These are phyloP conservation scores for Ogataea chonburiensis DNA, from an alignment of 805 yeast species.

Conservation along the genomic window DNA sequence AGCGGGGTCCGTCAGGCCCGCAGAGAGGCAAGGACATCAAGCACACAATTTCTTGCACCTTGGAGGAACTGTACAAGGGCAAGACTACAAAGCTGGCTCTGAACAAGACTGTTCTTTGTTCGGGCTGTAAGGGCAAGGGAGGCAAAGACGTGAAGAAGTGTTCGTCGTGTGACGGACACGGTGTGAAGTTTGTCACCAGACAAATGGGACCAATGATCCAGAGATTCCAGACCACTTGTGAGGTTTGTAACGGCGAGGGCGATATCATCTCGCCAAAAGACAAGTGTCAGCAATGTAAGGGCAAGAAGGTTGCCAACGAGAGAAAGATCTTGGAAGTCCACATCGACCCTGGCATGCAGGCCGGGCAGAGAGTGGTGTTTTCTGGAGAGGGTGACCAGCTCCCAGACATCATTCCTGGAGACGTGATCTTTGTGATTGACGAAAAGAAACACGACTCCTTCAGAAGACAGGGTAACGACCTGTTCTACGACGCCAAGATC, in stretches of 20 bases:
- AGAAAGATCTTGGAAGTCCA: conserved; percentile 93
- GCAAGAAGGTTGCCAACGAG: conserved; percentile 83
- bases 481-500: conserved; percentile 79
- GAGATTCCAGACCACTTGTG: conserved; percentile 94
- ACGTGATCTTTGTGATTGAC: conserved; percentile 86
- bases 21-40: conserved; percentile 87
- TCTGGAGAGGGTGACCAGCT: conserved; percentile 97
- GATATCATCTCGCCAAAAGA: conserved; percentile 83
- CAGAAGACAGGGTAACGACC: conserved; percentile 86
- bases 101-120: conserved; percentile 87
- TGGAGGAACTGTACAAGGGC: conserved; percentile 94
- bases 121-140: conserved; percentile 89
- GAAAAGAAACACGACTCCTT: conserved; percentile 84
- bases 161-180: conserved; percentile 84
- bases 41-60: conserved; percentile 78
- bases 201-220: conserved; percentile 99
- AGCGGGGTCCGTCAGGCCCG: conserved; percentile 77
- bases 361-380: conserved; percentile 88
- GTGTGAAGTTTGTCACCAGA: conserved; percentile 87
- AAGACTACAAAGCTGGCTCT: conserved; percentile 91
- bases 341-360: conserved; percentile 95
- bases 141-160: conserved; percentile 93
- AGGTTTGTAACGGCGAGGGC: conserved; percentile 89
- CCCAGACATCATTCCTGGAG: conserved; percentile 94
- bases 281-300: conserved; percentile 82